Evolutionary conservation across 805 yeast genomes (phyloP).

Genomic region (Tetrapisispora taiwanensis): DNA sequence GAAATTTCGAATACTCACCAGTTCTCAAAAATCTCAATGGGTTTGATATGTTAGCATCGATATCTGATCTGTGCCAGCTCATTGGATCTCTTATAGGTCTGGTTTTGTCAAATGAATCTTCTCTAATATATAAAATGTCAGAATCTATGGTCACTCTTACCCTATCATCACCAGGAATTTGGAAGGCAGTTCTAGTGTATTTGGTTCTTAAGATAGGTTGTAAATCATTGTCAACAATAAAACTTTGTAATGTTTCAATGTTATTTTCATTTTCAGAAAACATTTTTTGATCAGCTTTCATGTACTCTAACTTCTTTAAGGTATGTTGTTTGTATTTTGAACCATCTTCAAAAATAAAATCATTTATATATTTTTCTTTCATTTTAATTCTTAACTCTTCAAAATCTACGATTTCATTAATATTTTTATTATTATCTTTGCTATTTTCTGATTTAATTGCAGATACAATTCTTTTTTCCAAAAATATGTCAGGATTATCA

Average conservation of each 20-base stretch:
- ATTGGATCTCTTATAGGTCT: slow-evolving; percentile 84
- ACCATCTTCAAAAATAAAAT: slow-evolving; percentile 49
- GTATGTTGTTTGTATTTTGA: slow-evolving; percentile 39
- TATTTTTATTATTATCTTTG: slow-evolving; percentile 30
- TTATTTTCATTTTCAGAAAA: slow-evolving; percentile 44
- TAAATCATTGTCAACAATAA: slow-evolving; percentile 53
- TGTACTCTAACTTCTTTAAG: slow-evolving; percentile 51
- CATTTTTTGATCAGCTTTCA: slow-evolving; percentile 44
- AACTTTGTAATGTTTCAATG: slow-evolving; percentile 50
- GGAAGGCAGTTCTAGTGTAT: slow-evolving; percentile 90
- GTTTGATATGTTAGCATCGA: slow-evolving; percentile 64
- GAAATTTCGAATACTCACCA: slow-evolving; percentile 78
- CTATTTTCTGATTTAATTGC: slow-evolving; percentile 14
- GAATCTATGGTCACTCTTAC: slow-evolving; percentile 86
- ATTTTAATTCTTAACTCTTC: slow-evolving; percentile 57
- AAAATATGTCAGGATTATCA: slow-evolving; percentile 64
- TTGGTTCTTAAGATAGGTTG: slow-evolving; percentile 82
- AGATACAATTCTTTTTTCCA: slow-evolving; percentile 73
- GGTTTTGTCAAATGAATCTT: slow-evolving; percentile 73
- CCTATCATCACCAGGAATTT: slow-evolving; percentile 94
- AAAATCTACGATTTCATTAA: slow-evolving; percentile 32
- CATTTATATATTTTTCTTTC: slow-evolving; percentile 74
- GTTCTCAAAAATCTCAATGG: slow-evolving; percentile 68
- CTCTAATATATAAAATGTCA: slow-evolving; percentile 78
- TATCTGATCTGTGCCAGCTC: slow-evolving; percentile 86